Base-by-base conservation (phyloP, 164 flowering plant genomes). In the Chimonanthus salicifolius region DNA sequence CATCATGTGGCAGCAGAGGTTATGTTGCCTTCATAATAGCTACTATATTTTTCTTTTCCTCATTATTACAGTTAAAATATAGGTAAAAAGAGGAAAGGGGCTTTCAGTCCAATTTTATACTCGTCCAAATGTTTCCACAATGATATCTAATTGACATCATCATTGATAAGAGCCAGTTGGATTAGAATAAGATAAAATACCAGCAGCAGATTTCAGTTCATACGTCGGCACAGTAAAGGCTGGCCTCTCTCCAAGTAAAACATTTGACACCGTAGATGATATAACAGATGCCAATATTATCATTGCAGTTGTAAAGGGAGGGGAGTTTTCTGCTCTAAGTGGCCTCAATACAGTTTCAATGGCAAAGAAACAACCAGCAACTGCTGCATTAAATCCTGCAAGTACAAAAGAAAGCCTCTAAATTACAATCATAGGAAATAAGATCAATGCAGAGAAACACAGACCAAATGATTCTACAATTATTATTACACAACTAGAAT, bases 151-250 rank as follows among this genome's bases (percentile, higher is more conserved):
- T 7, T 8, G 33, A 68, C 13, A 47, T 15, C 48, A 20, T 43
- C 62, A 8, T 47, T n/a, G 9, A 50, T 43, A 73, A 64, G 3
- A 33, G 33, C 47, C 47, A 71, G 60, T 49, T 58, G 49, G 62
- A 76, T 48, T 49, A 70, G 83, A 74, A 81, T 49, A 73, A 78
- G 83, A 80, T 78, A 82, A 83, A 75, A 80, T 89, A 95, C 99
- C 99, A 73, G 99, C 98, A 80, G 99, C 99, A 83, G 99, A 95
- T 85, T 94, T 95, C 86, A 95, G 81, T 77, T 95, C 98, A 83
- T 95, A 95, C 62, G 89, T 78, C 76, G 99, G 99, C 83, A 95
- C 98, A 33, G 91, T 90, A 82, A 95, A 95, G 82, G 98, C 97
- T 77, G 97, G 94, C 79, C 89, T 88, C 74, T 95, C 94, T 74